phyloP scores from a whole-genome alignment of 2,329 filamentous ascomycete species.

The Trichoderma endophyticum region DNA sequence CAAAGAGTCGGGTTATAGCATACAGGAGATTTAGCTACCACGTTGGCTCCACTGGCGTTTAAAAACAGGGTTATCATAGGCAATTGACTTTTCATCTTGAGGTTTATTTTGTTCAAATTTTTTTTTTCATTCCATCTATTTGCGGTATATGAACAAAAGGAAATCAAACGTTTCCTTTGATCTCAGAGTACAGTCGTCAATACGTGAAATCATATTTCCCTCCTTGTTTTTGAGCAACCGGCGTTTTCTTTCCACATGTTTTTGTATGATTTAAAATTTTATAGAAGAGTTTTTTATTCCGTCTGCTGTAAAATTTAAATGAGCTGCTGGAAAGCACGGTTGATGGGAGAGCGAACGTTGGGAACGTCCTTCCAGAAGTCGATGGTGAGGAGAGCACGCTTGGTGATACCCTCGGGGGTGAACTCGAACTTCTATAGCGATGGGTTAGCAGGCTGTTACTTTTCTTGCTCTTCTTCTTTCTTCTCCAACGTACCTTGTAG shows the following conservation, averaged over 20 bases:
- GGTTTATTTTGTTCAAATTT: neutral
- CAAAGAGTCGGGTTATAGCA: neutral
- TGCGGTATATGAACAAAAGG: neutral
- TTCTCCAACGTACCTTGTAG: conserved; percentile 66
- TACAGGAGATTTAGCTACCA: neutral
- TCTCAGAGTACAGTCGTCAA: conserved; percentile 27
- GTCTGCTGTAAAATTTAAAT: conserved; percentile 58
- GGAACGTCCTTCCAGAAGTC: conserved; percentile 95
- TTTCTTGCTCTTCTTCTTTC: neutral
- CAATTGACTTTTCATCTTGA: neutral
- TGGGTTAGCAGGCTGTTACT: conserved; percentile 35
- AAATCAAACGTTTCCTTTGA: conserved; percentile 25
- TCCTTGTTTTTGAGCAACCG: conserved; percentile 13
- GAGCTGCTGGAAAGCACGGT: conserved; percentile 96
- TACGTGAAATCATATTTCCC: conserved; percentile 25
- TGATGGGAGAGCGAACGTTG: conserved; percentile 90
- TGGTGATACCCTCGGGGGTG: conserved; percentile 92
- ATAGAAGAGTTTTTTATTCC: neutral
- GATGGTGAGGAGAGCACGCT: conserved; percentile 87
- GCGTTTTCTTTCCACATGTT: neutral
- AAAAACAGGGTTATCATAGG: neutral
- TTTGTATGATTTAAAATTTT: neutral
- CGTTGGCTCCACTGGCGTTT: conserved; percentile 5
- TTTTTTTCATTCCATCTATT: conserved; percentile 3
- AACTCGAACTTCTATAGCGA: conserved; percentile 89